Conservation (phyloP, 441 rosid species). For the Cnidoscolus chayamansa region DNA sequence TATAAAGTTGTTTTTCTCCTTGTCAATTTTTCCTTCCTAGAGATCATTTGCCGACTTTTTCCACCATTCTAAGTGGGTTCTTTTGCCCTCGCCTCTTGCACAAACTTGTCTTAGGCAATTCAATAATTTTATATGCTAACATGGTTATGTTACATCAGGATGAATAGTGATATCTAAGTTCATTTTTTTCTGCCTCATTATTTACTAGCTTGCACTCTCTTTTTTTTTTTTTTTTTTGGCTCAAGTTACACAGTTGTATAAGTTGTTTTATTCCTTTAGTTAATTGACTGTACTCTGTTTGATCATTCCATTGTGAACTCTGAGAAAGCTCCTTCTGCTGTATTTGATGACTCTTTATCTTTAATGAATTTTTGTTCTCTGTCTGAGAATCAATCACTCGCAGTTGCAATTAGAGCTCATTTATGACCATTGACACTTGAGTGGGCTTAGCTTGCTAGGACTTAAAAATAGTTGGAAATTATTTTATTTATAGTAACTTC, state of each 20-base stretch:
- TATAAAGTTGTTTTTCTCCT: conserved; percentile 16
- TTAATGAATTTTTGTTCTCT: too few species aligned
- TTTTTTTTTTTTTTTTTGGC: background rate
- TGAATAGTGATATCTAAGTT: background rate
- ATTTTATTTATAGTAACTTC: background rate
- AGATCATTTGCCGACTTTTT: background rate
- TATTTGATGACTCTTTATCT: too few species aligned
- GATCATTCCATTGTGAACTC: background rate
- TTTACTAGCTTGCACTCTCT: background rate
- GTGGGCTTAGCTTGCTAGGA: background rate
- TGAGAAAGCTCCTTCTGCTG: too few species aligned
- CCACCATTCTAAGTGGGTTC: background rate
- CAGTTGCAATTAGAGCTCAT: background rate
- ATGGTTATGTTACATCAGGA: background rate
- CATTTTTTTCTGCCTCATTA: background rate
- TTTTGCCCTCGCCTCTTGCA: background rate
- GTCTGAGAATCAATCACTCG: background rate
- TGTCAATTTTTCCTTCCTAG: background rate
- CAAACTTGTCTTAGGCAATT: background rate
- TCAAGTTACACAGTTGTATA: background rate
- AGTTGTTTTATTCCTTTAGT: background rate
- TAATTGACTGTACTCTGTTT: background rate
- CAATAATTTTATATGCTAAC: background rate
- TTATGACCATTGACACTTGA: background rate
- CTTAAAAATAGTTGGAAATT: background rate